These are phyloP conservation scores for Trichoderma sp. DNA, from an alignment of 2,329 filamentous ascomycete genomes.

Conservation along the genomic window DNA sequence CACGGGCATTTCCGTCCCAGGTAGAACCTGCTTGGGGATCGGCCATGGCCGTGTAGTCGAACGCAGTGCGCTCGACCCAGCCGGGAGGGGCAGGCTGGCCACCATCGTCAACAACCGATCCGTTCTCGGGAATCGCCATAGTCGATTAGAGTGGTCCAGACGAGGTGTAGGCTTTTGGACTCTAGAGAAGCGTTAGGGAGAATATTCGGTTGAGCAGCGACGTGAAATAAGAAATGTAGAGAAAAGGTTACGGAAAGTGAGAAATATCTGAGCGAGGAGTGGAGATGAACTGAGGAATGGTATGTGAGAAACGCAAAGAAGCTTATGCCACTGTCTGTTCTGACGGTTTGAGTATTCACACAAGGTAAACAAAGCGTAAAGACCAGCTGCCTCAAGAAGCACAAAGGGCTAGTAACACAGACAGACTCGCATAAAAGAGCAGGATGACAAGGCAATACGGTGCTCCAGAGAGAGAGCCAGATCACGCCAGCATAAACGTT, in stretches of 20 bases:
- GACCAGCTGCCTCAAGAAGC: not conserved
- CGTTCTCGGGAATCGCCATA: slow-evolving; percentile 27
- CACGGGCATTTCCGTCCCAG: slow-evolving; percentile 59
- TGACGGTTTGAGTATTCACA: not conserved
- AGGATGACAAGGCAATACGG: no score
- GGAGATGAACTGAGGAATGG: slow-evolving; percentile 21
- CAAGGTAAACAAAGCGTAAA: not conserved
- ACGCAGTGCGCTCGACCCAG: slow-evolving; percentile 51
- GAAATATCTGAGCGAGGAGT: not conserved
- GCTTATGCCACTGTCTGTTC: not conserved
- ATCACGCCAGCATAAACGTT: not conserved
- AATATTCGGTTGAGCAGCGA: not conserved
- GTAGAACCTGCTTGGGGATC: slow-evolving; percentile 32
- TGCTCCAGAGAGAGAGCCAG: not conserved
- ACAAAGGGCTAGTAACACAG: not conserved
- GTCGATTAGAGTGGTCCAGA: not conserved
- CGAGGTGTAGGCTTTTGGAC: not conserved
- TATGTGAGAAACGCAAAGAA: not conserved
- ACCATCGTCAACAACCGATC: slow-evolving; percentile 5
- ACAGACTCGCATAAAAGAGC: not conserved
- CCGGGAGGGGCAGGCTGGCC: slow-evolving; percentile 33
- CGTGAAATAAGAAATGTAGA: no score
- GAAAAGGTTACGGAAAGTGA: not conserved
- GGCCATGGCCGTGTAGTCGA: slow-evolving; percentile 50
- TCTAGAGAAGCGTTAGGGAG: not conserved